phyloP scores from a whole-genome alignment of 306 rosid species.

The Dalbergia cultrata region DNA sequence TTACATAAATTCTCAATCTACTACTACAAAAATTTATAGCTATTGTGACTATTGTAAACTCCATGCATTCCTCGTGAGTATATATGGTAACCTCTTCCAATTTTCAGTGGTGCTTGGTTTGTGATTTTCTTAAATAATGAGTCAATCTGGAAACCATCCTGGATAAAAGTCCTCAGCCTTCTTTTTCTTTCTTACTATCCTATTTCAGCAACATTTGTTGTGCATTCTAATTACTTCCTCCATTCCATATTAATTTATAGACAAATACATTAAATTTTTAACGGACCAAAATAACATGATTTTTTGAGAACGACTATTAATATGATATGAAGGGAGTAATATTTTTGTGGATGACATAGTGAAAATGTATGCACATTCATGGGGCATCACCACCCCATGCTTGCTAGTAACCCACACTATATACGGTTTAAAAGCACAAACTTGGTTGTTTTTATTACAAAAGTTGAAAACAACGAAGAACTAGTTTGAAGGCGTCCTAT shows the following conservation, averaged over 20 bases:
- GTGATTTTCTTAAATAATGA: background rate
- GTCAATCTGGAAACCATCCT: constrained; percentile 17
- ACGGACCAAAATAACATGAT: too few relatives aligned
- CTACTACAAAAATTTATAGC: too few relatives aligned
- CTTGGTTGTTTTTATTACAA: background rate
- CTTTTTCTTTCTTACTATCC: constrained; percentile 4
- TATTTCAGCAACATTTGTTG: background rate
- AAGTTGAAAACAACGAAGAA: background rate
- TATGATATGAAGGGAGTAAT: too few relatives aligned
- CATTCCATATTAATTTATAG: too few relatives aligned
- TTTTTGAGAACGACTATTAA: too few relatives aligned
- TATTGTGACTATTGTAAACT: too few relatives aligned
- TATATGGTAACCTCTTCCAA: too few relatives aligned
- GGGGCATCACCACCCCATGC: constrained; percentile 39
- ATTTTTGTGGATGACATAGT: background rate
- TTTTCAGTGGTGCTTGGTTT: background rate
- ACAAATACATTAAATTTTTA: too few relatives aligned
- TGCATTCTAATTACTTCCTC: too few relatives aligned
- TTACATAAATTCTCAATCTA: too few relatives aligned
- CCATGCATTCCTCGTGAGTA: too few relatives aligned
- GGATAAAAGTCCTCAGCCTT: constrained; percentile 10
- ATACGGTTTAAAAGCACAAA: constrained; percentile 13
- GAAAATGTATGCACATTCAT: constrained; percentile 39
- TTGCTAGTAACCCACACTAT: constrained; percentile 9
- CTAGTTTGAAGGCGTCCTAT: background rate